Percentiles rank a stretch among this genome's conserved stretches.
These are phyloP conservation scores for Fermentozyma sake DNA, from an alignment of 1,139 yeast species.

Conservation along the genomic window DNA sequence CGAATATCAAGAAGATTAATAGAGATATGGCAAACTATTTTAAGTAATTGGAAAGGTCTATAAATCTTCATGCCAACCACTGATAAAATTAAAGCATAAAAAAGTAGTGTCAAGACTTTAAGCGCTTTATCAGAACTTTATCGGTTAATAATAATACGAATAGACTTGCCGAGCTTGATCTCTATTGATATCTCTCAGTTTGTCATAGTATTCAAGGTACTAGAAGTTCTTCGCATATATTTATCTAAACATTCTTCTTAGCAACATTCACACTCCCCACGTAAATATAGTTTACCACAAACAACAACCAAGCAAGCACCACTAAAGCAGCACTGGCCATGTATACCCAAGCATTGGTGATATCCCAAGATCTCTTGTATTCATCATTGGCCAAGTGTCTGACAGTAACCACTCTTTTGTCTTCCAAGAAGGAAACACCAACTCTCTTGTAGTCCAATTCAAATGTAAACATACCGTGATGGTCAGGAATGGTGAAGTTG, in stretches of 20 bases:
- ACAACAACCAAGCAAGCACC: slow-evolving; percentile 68
- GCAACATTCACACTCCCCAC: slow-evolving; percentile 27
- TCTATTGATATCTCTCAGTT: too few species aligned
- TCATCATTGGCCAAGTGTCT: slow-evolving; percentile 96
- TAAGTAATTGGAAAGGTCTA: not conserved
- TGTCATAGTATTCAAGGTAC: too few species aligned
- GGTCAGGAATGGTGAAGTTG: slow-evolving; percentile 79
- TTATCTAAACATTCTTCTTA: slow-evolving; percentile 28
- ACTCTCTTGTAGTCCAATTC: slow-evolving; percentile 72
- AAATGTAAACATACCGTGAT: slow-evolving; percentile 94
- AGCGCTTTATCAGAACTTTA: too few species aligned
- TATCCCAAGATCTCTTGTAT: slow-evolving; percentile 89
- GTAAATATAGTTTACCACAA: slow-evolving; percentile 63
- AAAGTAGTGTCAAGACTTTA: too few species aligned
- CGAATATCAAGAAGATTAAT: not conserved
- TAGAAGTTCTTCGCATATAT: too few species aligned
- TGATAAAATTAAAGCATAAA: not conserved
- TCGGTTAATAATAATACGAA: too few species aligned
- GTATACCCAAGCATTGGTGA: slow-evolving; percentile 91
- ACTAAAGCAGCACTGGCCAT: slow-evolving; percentile 68
- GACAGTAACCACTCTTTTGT: slow-evolving; percentile 70
- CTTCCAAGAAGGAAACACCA: slow-evolving; percentile 69
- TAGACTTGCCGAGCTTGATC: too few species aligned
- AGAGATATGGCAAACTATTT: not conserved
- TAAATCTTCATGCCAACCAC: not conserved